A percentile compares a stretch with the other conserved stretches of the same genome.
Evolutionary conservation across 2,329 filamentous ascomycete genomes (phyloP).

Genomic region (Keithomyces neogunnii): DNA sequence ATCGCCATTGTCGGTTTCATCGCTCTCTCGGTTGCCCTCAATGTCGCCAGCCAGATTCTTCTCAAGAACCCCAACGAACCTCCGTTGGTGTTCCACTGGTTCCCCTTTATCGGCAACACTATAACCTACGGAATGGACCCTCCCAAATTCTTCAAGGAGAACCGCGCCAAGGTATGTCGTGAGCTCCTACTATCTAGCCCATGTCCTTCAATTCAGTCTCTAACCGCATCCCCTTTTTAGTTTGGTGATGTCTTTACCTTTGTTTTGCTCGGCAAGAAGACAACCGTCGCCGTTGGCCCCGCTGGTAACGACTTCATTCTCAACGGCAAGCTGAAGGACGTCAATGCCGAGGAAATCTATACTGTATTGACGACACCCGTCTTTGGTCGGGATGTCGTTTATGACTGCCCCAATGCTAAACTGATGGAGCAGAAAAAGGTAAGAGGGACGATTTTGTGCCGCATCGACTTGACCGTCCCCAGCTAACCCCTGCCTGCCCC

Average conservation of each 20-base stretch:
- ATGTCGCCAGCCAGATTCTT: slow-evolving; percentile 72
- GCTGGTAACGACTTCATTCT: slow-evolving; percentile 86
- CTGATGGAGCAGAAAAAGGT: slow-evolving; percentile 97
- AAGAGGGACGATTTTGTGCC: slow-evolving; percentile 10
- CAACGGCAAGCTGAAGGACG: slow-evolving; percentile 82
- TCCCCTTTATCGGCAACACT: slow-evolving; percentile 82
- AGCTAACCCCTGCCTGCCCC: background rate
- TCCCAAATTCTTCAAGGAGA: slow-evolving; percentile 73
- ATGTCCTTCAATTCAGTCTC: slow-evolving; percentile 24
- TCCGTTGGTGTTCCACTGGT: slow-evolving; percentile 72
- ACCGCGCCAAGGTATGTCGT: slow-evolving; percentile 60
- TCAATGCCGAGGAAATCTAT: slow-evolving; percentile 88
- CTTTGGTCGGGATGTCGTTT: slow-evolving; percentile 81
- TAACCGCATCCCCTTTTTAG: slow-evolving; percentile 29
- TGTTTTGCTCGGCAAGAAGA: slow-evolving; percentile 79
- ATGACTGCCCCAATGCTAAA: slow-evolving; percentile 84
- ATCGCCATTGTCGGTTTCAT: slow-evolving; percentile 36
- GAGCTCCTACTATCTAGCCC: background rate
- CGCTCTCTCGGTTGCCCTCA: slow-evolving; percentile 57
- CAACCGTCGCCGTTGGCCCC: slow-evolving; percentile 74
- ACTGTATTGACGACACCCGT: slow-evolving; percentile 62
- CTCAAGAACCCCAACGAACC: slow-evolving; percentile 77
- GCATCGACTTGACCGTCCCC: too few species aligned
- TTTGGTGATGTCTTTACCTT: slow-evolving; percentile 90
- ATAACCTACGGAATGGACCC: slow-evolving; percentile 93